Evolutionary conservation across 2,329 filamentous ascomycete genomes (phyloP), one percentile per base, ranked within the genome.

Genomic region (Simplicillium aogashimaense): DNA sequence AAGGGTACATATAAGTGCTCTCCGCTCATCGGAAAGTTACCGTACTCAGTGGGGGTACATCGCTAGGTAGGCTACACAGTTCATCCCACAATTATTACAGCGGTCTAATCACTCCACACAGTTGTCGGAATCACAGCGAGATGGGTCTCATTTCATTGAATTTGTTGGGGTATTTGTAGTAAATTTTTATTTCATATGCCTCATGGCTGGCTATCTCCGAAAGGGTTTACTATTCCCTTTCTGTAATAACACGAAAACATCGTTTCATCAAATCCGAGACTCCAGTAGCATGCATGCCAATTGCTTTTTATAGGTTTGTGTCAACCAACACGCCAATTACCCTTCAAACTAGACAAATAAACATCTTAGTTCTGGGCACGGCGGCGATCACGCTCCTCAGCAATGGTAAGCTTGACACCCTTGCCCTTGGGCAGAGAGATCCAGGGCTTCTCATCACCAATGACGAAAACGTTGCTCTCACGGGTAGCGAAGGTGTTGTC

Each of bases 401-500:
- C 88, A 64, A 98, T 97, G 65, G 84, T 82, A 69, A 97, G 87
- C 87, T 95, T 95, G 78, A 98, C 92, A 86, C 92, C 92, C 83
- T 95, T 95, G 76, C 92, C 92, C 87, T 97, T 98, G 69, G 92
- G 94, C 66, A 98, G 82, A 61, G 86, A 94, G 74, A 98, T 82
- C 92, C 92, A 98, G 63, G 92, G 90, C 85, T 97, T 97, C 65
- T 98, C 92, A 60, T 82, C 78, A 63, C 92, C 92, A 60, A 98
- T 95, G 76, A 98, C 83, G 76, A 98, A 98, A 63, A 98, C 89
- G 86, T 98, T 98, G 80, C 74, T 83, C 80, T 98, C 89, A 73
- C 92, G 92, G 65, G 92, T 98, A 63, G 92, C 89, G 74, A 98
- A 98, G 66, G 86, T 86, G 85, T 98, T 98, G 83, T 97, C 92